These are phyloP conservation scores for Ehretia macrophylla DNA, from an alignment of 257 asterid species.

Conservation along the genomic window DNA sequence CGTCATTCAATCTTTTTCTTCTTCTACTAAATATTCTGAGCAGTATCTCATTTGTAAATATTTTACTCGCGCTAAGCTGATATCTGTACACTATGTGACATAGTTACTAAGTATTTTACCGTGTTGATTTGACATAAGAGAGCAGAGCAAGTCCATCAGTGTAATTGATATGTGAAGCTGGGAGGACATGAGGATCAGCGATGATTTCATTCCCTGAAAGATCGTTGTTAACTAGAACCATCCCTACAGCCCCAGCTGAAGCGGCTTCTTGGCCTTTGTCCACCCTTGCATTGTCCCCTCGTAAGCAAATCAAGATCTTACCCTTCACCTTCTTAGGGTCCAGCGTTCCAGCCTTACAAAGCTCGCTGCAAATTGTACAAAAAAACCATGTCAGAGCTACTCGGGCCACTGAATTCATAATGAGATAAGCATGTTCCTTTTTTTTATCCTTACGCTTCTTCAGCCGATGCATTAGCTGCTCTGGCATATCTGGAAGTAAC, in stretches of 20 bases:
- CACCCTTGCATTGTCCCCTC: conserved; percentile 65
- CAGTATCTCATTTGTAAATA: too few species aligned
- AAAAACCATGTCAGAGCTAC: too few species aligned
- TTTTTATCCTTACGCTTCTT: conserved; percentile 57
- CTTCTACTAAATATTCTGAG: not conserved
- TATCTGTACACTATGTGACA: too few species aligned
- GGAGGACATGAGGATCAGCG: conserved; percentile 85
- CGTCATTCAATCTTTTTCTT: too few species aligned
- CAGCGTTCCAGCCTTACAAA: conserved; percentile 65
- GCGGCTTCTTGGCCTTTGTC: conserved; percentile 79
- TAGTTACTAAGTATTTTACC: conserved; percentile 45
- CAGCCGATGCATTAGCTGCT: conserved; percentile 36
- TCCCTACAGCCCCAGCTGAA: conserved; percentile 82
- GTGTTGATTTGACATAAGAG: conserved; percentile 44
- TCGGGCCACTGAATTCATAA: not conserved
- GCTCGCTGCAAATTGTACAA: conserved; percentile 34
- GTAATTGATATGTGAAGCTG: conserved; percentile 79
- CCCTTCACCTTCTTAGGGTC: conserved; percentile 76
- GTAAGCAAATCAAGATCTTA: conserved; percentile 71
- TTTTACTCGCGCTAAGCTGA: too few species aligned
- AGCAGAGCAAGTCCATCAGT: conserved; percentile 60
- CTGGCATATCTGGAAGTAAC: conserved; percentile 53
- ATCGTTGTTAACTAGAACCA: conserved; percentile 62
- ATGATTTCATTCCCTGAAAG: conserved; percentile 70
- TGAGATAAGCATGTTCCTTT: not conserved